A percentile compares a stretch with the other conserved stretches of the same genome.
Evolutionary conservation across 257 asterid species (phyloP).

Genomic region (Solanum ossicruentum): DNA sequence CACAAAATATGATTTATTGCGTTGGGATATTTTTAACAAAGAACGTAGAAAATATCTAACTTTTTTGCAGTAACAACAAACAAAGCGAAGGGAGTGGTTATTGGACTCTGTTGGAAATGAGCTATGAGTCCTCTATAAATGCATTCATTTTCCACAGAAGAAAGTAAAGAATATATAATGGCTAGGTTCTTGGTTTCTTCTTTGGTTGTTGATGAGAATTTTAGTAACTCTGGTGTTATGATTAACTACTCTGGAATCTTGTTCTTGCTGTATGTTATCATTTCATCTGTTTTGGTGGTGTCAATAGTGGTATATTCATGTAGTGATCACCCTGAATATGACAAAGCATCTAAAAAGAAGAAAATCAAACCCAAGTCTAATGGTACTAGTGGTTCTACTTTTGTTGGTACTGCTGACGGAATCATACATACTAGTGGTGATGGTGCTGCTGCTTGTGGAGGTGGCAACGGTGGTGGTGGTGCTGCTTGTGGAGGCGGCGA

Average conservation of each 20-base stretch:
- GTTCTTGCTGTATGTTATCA: background rate
- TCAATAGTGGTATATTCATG: background rate
- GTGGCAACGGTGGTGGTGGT: accelerated
- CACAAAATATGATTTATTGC: too few species aligned
- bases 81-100: background rate
- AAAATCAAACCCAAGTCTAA: background rate
- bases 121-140: background rate
- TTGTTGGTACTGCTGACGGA: background rate
- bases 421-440: background rate
- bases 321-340: background rate
- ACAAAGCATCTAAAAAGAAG: background rate
- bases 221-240: too few species aligned
- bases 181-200: background rate
- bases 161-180: background rate
- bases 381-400: background rate
- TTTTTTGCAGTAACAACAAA: too few species aligned
- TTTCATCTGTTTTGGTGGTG: background rate
- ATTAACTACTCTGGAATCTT: background rate
- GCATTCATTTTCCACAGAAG: background rate
- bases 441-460: background rate
- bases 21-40: too few species aligned
- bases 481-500: background rate
- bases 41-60: too few species aligned
- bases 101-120: background rate
- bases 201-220: background rate